A percentile compares a stretch with the other conserved stretches of the same genome.
phyloP scores from a whole-genome alignment of 306 rosid genomes.

The Phaseolus lunatus region DNA sequence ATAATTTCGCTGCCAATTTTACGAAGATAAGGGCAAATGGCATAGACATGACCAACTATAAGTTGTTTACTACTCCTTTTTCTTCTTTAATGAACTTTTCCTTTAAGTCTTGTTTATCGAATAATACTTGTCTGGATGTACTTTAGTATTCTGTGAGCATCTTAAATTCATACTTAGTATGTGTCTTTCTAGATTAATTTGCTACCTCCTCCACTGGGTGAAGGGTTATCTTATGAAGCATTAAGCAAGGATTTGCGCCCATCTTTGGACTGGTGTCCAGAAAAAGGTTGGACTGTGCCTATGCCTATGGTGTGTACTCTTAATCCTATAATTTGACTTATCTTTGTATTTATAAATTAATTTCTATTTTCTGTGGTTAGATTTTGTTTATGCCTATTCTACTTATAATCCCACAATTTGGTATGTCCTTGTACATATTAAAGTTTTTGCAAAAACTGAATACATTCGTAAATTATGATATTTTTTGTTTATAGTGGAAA shows the following conservation, averaged over 20 bases:
- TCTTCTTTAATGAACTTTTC: not conserved
- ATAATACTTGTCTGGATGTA: not conserved
- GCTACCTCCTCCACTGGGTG: slow-evolving; percentile 82
- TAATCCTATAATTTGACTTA: slow-evolving; percentile 21
- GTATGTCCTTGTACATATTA: not conserved
- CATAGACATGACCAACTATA: not conserved
- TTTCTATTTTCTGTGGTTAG: slow-evolving; percentile 47
- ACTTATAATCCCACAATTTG: slow-evolving; percentile 34
- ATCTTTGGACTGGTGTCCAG: slow-evolving; percentile 72
- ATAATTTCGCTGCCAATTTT: slow-evolving; percentile 19
- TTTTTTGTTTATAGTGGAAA: slow-evolving; percentile 2
- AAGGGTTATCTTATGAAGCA: slow-evolving; percentile 66
- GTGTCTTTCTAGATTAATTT: slow-evolving; percentile 66
- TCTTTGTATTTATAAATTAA: slow-evolving; percentile 27
- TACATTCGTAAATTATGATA: slow-evolving; percentile 10
- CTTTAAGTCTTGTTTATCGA: not conserved
- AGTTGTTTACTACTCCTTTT: not conserved
- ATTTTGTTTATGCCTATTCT: slow-evolving; percentile 61
- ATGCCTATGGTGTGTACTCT: slow-evolving; percentile 55
- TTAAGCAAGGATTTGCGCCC: slow-evolving; percentile 79
- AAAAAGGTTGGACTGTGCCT: slow-evolving; percentile 80
- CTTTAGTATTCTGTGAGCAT: not conserved
- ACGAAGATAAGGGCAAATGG: slow-evolving; percentile 19
- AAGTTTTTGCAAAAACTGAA: not conserved
- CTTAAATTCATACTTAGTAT: not conserved